phyloP scores from a whole-genome alignment of 2,329 filamentous ascomycete species.

The Calonectria honghensis region DNA sequence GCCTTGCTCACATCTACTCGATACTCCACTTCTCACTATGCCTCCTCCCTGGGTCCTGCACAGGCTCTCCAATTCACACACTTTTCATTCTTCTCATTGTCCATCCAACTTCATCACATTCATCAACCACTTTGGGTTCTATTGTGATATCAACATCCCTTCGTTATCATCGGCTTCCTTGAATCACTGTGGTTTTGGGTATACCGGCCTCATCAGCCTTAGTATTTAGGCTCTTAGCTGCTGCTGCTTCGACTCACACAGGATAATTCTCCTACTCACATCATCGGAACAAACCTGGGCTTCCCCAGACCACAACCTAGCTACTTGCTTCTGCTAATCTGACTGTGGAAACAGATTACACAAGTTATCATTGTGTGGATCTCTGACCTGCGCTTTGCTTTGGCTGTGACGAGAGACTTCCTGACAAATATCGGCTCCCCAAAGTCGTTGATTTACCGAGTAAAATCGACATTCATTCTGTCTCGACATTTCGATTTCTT shows the following conservation, averaged over 20 bases:
- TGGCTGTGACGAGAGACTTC: background rate
- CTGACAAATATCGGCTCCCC: background rate
- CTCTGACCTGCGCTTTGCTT: background rate
- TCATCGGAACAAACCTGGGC: background rate
- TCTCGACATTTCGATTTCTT: background rate
- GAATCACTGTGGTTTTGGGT: conserved; percentile 19
- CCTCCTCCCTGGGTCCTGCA: too few relatives aligned
- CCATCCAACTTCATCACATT: conserved; percentile 7
- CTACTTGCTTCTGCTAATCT: background rate
- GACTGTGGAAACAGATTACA: background rate
- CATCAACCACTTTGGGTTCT: conserved; percentile 3
- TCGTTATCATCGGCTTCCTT: background rate
- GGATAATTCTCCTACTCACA: background rate
- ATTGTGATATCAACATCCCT: background rate
- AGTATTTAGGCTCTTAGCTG: conserved; percentile 13
- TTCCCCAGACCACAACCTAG: background rate
- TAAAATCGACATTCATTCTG: background rate
- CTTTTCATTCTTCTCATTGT: conserved; percentile 1
- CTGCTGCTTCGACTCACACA: conserved; percentile 10
- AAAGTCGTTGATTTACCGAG: background rate
- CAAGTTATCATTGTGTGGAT: background rate
- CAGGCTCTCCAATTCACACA: conserved; percentile 18
- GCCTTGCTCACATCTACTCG: background rate
- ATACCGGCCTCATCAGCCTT: background rate
- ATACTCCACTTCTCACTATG: conserved; percentile 2